Percentiles rank a stretch among this genome's conserved stretches.
These are phyloP conservation scores for Multifurca ochricompacta DNA, from an alignment of 768 basidiomycete species.

Conservation along the genomic window DNA sequence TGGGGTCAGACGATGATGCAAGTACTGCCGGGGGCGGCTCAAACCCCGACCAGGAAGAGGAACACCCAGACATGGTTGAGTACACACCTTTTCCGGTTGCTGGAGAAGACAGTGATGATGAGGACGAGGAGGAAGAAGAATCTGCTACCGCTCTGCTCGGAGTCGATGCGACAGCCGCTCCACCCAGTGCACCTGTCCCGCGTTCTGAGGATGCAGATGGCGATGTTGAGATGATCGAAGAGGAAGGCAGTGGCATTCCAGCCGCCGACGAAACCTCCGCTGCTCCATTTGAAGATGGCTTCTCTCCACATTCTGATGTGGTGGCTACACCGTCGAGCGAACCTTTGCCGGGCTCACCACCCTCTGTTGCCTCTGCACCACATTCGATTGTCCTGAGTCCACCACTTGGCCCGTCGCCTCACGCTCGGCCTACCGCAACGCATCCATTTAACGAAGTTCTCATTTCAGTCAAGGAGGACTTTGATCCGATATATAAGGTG, in stretches of 20 bases:
- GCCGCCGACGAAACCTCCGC: neutral
- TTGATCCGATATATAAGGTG: neutral
- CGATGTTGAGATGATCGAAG: constrained; percentile 11
- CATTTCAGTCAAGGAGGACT: constrained; percentile 2
- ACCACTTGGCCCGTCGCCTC: neutral
- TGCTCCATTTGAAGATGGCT: constrained; percentile 1
- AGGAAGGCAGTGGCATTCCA: neutral
- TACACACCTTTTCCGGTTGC: neutral
- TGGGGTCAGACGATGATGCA: constrained; percentile 26
- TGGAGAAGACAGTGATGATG: constrained; percentile 32
- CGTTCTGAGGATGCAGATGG: constrained; percentile 12
- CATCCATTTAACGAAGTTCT: constrained; percentile 5
- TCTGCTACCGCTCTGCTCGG: constrained; percentile 11
- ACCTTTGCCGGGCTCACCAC: constrained; percentile 1
- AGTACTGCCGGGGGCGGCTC: constrained; percentile 19
- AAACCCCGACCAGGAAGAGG: constrained; percentile 18
- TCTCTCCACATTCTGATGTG: constrained; percentile 9
- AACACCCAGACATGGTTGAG: constrained; percentile 24
- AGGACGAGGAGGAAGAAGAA: constrained; percentile 29
- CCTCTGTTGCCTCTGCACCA: neutral
- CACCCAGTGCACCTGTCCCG: neutral
- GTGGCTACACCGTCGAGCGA: constrained; percentile 14
- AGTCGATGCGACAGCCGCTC: neutral
- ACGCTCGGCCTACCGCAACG: neutral
- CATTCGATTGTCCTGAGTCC: constrained; percentile 8